Evolutionary conservation across 176 grass and related monocot genomes (phyloP), one percentile per base, ranked within the genome.

Genomic region (Alopecurus myosuroides): DNA sequence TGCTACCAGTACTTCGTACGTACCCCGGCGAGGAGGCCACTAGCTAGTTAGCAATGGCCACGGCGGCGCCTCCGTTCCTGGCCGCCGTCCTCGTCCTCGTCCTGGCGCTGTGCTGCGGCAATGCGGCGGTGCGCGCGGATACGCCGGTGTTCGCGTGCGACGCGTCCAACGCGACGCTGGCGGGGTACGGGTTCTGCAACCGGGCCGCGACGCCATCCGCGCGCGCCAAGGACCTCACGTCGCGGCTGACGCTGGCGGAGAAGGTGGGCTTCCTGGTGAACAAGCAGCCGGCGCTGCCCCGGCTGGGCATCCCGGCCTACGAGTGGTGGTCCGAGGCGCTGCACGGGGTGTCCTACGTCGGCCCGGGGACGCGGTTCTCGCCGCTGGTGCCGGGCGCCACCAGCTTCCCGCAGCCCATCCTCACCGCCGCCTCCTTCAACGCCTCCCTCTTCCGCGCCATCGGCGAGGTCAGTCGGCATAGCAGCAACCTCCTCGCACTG

Each of bases 261-360:
- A 98, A 95, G 85, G 88, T 92, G 18, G 93, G 87, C 72, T 98
- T 98, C 80, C 80, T 98, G 83, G 93, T 92, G 82, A 84, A 89
- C 93, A 85, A 87, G 86, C 87, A 90, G 62, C 39, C 62, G n/a
- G 93, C 89, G 39, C 91, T 98, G 77, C 70, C 76, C 1, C 83
- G 93, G 46, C 96, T 98, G 46, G 93, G 97, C 14, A 96, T 98
- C 88, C 93, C 97, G 52, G 81, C 64, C 28, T 98, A 96, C 69
- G 93, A 98, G 88, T 98, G 97, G 97, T 98, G 97, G 97, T 95
- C 93, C 0, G 96, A 98, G 93, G 96, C 96, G 64, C 86, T 98
- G 52, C 96, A 98, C 91, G 96, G 96, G 14, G 96, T 98, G 1
- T 98, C 96, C 36, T 95, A 87, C 78, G 89, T 98, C 15, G 97